A percentile compares a stretch with the other conserved stretches of the same genome.
Evolutionary conservation across 441 rosid genomes (phyloP).

Genomic region (Pelargonium exstipulatum): DNA sequence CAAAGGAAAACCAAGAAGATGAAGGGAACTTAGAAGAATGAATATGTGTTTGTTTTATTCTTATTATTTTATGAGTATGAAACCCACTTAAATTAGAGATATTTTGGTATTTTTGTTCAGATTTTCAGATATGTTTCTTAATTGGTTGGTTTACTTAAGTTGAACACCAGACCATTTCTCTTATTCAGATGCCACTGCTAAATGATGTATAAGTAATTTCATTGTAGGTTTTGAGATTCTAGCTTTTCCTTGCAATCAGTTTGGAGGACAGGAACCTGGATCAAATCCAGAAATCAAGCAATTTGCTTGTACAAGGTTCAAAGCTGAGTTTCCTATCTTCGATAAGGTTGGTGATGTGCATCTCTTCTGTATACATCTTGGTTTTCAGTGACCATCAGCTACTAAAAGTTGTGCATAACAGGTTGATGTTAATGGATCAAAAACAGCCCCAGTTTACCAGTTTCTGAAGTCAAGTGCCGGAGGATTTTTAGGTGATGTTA

Average conservation of each 20-base stretch:
- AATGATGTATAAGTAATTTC: conserved; percentile 7
- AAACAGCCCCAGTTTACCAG: conserved; percentile 61
- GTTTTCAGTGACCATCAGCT: not conserved
- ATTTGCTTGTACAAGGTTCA: conserved; percentile 62
- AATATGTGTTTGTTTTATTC: too few species aligned
- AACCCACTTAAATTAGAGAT: too few species aligned
- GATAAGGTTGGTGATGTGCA: conserved; percentile 43
- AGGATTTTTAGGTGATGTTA: conserved; percentile 56
- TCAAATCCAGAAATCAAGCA: conserved; percentile 60
- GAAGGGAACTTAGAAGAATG: too few species aligned
- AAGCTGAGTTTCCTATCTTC: conserved; percentile 74
- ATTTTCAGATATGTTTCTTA: not conserved
- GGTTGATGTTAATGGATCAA: conserved; percentile 76
- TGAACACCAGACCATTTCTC: too few species aligned
- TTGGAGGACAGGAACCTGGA: conserved; percentile 69
- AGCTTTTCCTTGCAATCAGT: conserved; percentile 78
- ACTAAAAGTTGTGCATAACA: conserved; percentile 20
- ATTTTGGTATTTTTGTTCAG: not conserved
- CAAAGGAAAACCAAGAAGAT: too few species aligned
- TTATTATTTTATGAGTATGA: too few species aligned
- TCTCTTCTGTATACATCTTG: not conserved
- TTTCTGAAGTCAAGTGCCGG: conserved; percentile 59
- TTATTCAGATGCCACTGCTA: not conserved
- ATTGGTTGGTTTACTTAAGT: not conserved
- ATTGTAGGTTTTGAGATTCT: conserved; percentile 57